Evolutionary conservation across 1,139 yeast species (phyloP).

Genomic region (Geotrichum siamense): DNA sequence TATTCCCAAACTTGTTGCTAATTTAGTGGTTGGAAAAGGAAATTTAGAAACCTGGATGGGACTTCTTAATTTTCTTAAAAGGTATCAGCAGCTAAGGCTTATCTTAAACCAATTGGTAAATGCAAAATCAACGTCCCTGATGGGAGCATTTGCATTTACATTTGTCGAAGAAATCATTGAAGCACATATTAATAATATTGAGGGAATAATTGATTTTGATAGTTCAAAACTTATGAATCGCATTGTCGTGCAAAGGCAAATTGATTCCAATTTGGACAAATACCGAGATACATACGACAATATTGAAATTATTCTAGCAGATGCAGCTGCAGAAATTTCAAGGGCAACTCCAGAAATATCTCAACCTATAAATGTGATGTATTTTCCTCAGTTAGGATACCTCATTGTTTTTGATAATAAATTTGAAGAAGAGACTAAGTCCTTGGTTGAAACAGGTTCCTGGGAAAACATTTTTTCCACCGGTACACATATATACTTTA

Average conservation of each 20-base stretch:
- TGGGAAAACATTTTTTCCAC: constrained; percentile 42
- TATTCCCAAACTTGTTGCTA: constrained; percentile 25
- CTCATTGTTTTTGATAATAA: constrained; percentile 26
- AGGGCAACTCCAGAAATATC: constrained; percentile 19
- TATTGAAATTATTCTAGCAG: constrained; percentile 34
- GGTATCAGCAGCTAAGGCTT: constrained; percentile 8
- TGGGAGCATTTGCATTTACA: not conserved
- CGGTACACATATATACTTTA: constrained; percentile 36
- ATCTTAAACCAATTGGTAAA: constrained; percentile 16
- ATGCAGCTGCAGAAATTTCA: constrained; percentile 26
- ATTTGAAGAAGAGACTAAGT: not conserved
- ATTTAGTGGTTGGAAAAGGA: constrained; percentile 30
- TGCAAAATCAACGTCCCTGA: constrained; percentile 1
- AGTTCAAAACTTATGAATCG: constrained; percentile 33
- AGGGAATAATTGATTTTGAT: constrained; percentile 35
- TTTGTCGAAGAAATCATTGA: constrained; percentile 19
- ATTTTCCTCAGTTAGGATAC: constrained; percentile 44
- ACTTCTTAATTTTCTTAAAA: constrained; percentile 23
- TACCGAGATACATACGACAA: constrained; percentile 33
- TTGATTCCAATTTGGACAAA: constrained; percentile 34
- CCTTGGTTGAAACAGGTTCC: constrained; percentile 17
- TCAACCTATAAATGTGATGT: constrained; percentile 34
- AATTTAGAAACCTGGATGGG: constrained; percentile 30
- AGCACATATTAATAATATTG: constrained; percentile 20
- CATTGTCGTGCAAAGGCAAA: constrained; percentile 31